These are phyloP conservation scores for Ophiocordyceps camponoti-floridani DNA, from an alignment of 2,329 filamentous ascomycete species.

Conservation along the genomic window DNA sequence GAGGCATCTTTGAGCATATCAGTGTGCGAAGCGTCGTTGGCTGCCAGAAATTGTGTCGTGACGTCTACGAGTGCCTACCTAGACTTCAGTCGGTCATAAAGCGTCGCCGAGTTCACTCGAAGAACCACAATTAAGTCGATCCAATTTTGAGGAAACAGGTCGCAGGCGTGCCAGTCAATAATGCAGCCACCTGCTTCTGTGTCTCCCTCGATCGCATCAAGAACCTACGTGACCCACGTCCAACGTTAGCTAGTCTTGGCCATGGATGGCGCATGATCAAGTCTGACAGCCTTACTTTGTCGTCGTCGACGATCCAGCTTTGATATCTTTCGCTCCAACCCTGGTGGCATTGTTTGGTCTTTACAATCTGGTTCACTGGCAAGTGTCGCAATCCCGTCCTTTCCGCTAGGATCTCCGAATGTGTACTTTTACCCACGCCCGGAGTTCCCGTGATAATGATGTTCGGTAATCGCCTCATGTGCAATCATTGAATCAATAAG, in stretches of 20 bases:
- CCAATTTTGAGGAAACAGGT: constrained; percentile 84
- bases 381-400: constrained; percentile 65
- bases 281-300: constrained; percentile 46
- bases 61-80: constrained; percentile 28
- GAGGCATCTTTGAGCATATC: background rate
- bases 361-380: constrained; percentile 79
- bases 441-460: constrained; percentile 92
- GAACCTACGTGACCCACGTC: too few relatives aligned
- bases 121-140: constrained; percentile 90
- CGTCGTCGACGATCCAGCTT: constrained; percentile 90
- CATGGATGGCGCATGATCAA: background rate
- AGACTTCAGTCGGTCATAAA: constrained; percentile 69
- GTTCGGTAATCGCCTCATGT: constrained; percentile 48
- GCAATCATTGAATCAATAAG: too few relatives aligned
- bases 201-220: constrained; percentile 78
- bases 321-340: constrained; percentile 72
- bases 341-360: constrained; percentile 74
- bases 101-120: constrained; percentile 56
- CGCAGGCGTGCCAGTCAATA: constrained; percentile 97
- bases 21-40: constrained; percentile 1
- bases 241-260: background rate
- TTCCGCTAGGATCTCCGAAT: constrained; percentile 65
- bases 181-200: constrained; percentile 65
- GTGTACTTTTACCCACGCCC: constrained; percentile 88
- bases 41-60: background rate